A percentile compares a stretch with the other conserved stretches of the same genome.
phyloP scores from a whole-genome alignment of 2,329 filamentous ascomycete genomes.

The Lachnellula subtilissima region DNA sequence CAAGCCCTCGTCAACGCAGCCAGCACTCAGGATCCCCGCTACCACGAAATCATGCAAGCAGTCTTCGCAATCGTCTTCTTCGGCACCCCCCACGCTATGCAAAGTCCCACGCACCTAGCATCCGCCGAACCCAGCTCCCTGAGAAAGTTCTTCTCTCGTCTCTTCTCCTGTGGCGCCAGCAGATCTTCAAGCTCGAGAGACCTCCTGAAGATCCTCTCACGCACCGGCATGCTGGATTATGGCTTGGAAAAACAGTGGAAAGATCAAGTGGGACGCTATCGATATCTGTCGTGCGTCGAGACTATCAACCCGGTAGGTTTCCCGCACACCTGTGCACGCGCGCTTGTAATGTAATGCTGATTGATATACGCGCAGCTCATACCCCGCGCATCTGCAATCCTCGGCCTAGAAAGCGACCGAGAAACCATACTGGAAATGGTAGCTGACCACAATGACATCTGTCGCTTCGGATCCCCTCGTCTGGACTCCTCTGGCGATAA shows the following conservation, averaged over 20 bases:
- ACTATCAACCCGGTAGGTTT: background rate
- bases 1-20: constrained; percentile 10
- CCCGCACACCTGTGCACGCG: background rate
- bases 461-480: background rate
- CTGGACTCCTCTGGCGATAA: background rate
- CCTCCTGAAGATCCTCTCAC: background rate
- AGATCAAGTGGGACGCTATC: background rate
- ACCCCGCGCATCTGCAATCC: background rate
- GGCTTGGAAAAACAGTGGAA: background rate
- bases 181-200: background rate
- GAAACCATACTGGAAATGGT: background rate
- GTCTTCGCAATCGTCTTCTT: background rate
- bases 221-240: background rate
- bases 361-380: background rate
- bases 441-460: background rate
- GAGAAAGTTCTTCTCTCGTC: background rate
- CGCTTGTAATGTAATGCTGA: background rate
- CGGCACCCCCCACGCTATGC: background rate
- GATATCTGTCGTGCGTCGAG: background rate
- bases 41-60: background rate
- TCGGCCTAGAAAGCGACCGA: background rate
- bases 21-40: background rate
- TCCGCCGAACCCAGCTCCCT: background rate
- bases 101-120: background rate
- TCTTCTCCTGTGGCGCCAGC: background rate